Conservation (phyloP, 495 filamentous ascomycete species). For the Penicillium taxi region DNA sequence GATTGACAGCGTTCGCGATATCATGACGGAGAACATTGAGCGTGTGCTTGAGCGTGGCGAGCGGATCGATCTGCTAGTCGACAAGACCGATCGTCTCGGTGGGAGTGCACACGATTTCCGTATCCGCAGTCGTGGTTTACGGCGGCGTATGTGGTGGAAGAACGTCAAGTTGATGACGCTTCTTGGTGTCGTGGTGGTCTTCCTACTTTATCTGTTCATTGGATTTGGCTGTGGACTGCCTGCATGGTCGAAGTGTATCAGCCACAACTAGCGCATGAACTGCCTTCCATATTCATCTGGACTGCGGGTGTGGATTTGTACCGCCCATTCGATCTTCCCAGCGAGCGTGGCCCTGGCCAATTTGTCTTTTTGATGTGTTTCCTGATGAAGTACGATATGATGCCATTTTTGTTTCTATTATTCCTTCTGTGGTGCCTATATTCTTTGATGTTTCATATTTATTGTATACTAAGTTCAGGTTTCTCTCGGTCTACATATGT, state of each 20-base stretch:
- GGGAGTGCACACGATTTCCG: conserved; percentile 82
- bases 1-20: conserved; percentile 86
- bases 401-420: no score
- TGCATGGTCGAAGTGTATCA: conserved; percentile 46
- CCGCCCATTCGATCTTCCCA: conserved; percentile 4
- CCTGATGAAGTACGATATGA: no score
- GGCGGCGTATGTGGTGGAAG: conserved; percentile 99
- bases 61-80: conserved; percentile 88
- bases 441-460: no score
- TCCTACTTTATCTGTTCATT: conserved; percentile 74
- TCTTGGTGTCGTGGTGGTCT: conserved; percentile 68
- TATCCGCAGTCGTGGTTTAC: conserved; percentile 72
- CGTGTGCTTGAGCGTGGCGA: conserved; percentile 88
- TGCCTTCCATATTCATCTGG: background rate
- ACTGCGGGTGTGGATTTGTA: no score
- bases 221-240: conserved; percentile 69
- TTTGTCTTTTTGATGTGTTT: no score
- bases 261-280: conserved; percentile 18
- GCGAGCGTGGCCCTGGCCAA: conserved; percentile 6
- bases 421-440: no score
- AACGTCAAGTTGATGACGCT: conserved; percentile 90
- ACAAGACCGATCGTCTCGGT: conserved; percentile 91
- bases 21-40: conserved; percentile 99
- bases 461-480: no score
- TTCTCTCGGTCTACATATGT: no score